Percentiles rank a stretch among this genome's conserved stretches.
Conservation (phyloP, 305 asterid species). For the Fraxinus greggii region DNA sequence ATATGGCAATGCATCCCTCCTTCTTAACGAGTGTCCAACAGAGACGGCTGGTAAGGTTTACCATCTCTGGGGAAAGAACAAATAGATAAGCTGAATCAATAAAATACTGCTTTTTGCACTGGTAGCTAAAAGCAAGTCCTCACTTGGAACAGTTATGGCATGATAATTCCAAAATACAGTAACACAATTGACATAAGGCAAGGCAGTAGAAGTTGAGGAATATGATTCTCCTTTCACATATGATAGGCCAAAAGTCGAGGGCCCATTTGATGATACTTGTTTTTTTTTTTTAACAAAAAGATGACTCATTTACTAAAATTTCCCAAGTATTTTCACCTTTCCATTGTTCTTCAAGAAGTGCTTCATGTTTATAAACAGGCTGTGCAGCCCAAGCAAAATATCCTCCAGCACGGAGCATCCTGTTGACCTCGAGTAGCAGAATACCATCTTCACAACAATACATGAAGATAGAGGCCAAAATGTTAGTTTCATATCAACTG, state of each 20-base stretch:
- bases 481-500: constrained; percentile 12
- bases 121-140: background rate
- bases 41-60: constrained; percentile 66
- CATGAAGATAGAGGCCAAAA: constrained; percentile 15
- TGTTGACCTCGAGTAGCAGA: constrained; percentile 83
- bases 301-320: background rate
- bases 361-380: constrained; percentile 87
- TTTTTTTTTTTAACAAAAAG: background rate
- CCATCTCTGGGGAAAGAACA: constrained; percentile 59
- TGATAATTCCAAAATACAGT: constrained; percentile 6
- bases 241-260: constrained; percentile 21
- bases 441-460: constrained; percentile 59
- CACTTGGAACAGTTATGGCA: constrained; percentile 1
- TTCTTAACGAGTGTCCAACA: constrained; percentile 92
- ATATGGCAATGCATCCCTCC: constrained; percentile 84
- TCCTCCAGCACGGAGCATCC: constrained; percentile 95
- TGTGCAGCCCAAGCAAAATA: constrained; percentile 96
- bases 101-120: constrained; percentile 13
- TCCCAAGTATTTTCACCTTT: constrained; percentile 49
- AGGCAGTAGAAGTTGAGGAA: background rate
- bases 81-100: constrained; percentile 10
- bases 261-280: background rate
- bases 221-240: background rate
- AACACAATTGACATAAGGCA: background rate
- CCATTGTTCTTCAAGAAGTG: constrained; percentile 81